These are phyloP conservation scores for Mortierella sp. DNA, from an alignment of 371 early-diverging fungal species.

Conservation along the genomic window DNA sequence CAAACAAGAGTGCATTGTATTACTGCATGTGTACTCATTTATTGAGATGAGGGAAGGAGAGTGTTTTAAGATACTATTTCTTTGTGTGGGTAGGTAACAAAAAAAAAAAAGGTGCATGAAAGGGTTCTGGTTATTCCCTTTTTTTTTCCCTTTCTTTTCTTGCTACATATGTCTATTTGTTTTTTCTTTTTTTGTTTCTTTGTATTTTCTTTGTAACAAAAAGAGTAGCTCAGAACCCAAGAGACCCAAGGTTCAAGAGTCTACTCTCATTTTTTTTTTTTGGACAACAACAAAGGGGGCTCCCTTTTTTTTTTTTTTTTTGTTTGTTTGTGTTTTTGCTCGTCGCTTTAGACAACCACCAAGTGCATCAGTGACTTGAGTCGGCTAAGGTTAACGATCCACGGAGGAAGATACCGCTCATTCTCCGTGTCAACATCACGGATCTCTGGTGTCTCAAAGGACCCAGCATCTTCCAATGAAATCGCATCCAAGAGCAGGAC, in stretches of 20 bases:
- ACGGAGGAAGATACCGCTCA: constrained; percentile 67
- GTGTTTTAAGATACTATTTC: background rate
- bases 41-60: background rate
- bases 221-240: no score
- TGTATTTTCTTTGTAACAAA: no score
- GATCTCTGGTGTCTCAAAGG: constrained; percentile 70
- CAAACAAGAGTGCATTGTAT: no score
- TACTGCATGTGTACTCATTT: background rate
- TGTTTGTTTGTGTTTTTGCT: no score
- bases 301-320: no score
- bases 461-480: constrained; percentile 76
- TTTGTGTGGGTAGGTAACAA: background rate
- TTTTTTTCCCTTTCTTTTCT: background rate
- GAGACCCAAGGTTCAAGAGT: no score
- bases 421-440: constrained; percentile 60
- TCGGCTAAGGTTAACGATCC: constrained; percentile 49
- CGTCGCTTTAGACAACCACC: no score
- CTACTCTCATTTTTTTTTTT: no score
- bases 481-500: constrained; percentile 87
- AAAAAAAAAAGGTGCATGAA: background rate
- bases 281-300: no score
- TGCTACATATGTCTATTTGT: background rate
- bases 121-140: background rate
- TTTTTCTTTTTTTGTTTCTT: background rate
- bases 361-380: constrained; percentile 46